phyloP scores from a whole-genome alignment of 306 rosid genomes.

The Carpinus viminea region DNA sequence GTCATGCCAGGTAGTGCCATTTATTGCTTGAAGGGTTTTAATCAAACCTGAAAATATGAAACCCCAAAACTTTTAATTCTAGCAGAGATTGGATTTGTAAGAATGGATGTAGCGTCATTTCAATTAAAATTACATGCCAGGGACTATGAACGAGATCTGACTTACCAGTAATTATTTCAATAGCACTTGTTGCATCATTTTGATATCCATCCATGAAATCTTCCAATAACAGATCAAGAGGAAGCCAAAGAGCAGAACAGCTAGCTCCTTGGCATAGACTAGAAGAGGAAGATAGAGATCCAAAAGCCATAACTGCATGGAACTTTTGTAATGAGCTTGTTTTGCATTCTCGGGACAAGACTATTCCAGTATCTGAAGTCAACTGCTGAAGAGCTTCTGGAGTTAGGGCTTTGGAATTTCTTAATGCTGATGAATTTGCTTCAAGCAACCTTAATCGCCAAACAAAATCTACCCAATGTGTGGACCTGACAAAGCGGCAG shows the following conservation, averaged over 20 bases:
- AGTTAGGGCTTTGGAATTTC: conserved; percentile 64
- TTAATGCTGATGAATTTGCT: conserved; percentile 64
- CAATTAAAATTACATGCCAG: conserved; percentile 23
- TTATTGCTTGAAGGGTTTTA: conserved; percentile 90
- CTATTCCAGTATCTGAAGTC: conserved; percentile 48
- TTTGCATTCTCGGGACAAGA: conserved; percentile 62
- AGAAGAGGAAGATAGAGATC: conserved; percentile 74
- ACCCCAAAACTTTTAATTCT: conserved; percentile 18
- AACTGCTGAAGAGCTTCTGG: conserved; percentile 63
- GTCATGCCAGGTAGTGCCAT: conserved; percentile 93
- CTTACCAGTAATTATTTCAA: conserved; percentile 76
- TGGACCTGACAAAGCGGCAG: conserved; percentile 58
- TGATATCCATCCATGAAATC: conserved; percentile 98
- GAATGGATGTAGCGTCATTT: conserved; percentile 12
- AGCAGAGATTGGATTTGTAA: conserved; percentile 15
- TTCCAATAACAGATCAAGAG: conserved; percentile 89
- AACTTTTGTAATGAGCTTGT: conserved; percentile 70
- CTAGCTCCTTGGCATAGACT: conserved; percentile 73
- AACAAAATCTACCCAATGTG: conserved; percentile 71
- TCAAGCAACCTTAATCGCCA: conserved; percentile 63
- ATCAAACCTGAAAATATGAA: conserved; percentile 65
- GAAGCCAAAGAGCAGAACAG: conserved; percentile 92
- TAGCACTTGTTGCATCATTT: conserved; percentile 84
- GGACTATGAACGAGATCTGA: neutral
- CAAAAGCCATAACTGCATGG: conserved; percentile 68